Conservation (phyloP, 2,329 filamentous ascomycete genomes). For the Dactylellina leptospora region DNA sequence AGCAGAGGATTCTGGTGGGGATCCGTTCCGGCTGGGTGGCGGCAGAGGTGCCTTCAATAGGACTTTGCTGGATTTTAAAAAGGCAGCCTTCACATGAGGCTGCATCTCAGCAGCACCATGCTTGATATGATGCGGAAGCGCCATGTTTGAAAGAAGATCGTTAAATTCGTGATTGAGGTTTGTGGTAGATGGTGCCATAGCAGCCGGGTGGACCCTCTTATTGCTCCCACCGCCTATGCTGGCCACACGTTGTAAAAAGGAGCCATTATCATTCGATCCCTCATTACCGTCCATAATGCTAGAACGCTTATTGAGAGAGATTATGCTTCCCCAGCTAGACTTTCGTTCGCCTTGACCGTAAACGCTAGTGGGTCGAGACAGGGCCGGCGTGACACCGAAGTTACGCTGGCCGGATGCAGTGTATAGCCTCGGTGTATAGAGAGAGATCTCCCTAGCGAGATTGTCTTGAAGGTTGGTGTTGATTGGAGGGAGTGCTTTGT, state of each 20-base stretch:
- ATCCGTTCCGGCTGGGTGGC: slow-evolving; percentile 29
- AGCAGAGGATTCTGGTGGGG: slow-evolving; percentile 8
- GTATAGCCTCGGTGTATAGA: slow-evolving; percentile 41
- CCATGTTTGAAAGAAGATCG: slow-evolving; percentile 30
- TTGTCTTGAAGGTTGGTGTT: slow-evolving; percentile 37
- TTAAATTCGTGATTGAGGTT: slow-evolving; percentile 41
- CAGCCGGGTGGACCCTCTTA: slow-evolving; percentile 45
- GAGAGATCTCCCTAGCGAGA: slow-evolving; percentile 29
- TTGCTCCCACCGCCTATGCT: slow-evolving; percentile 15
- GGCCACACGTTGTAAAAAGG: slow-evolving; percentile 25
- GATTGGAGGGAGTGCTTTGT: slow-evolving; percentile 44
- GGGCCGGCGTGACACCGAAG: slow-evolving; percentile 23
- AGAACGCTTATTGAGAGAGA: slow-evolving; percentile 29
- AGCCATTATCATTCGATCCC: slow-evolving; percentile 1
- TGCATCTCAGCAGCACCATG: slow-evolving; percentile 36
- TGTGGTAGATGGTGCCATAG: slow-evolving; percentile 2
- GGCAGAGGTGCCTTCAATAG: slow-evolving; percentile 37
- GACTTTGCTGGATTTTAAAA: slow-evolving; percentile 45
- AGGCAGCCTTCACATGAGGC: slow-evolving; percentile 37
- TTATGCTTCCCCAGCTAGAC: slow-evolving; percentile 42
- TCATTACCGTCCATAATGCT: slow-evolving; percentile 27
- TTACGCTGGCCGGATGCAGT: slow-evolving; percentile 42
- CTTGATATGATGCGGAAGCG: slow-evolving; percentile 48
- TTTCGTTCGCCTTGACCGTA: slow-evolving; percentile 40
- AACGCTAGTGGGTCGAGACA: slow-evolving; percentile 30